phyloP scores from a whole-genome alignment of 345 rosid species.

The Eucalyptus melliodora region DNA sequence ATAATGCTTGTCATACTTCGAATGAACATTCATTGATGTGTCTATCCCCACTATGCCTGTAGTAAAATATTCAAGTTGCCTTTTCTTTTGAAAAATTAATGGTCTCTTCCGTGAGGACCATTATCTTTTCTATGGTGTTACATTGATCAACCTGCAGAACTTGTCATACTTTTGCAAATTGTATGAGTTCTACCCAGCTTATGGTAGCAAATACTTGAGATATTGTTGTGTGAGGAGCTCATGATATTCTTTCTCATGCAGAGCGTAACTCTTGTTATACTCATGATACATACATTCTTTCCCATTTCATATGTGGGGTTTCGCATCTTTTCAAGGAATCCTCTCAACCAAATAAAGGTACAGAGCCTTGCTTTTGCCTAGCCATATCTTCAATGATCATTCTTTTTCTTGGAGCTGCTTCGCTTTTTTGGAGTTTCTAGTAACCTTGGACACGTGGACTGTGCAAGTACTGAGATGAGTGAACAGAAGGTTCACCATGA shows the following conservation, averaged over 20 bases:
- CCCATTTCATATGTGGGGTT: slow-evolving; percentile 77
- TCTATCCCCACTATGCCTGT: not conserved
- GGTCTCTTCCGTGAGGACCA: not conserved
- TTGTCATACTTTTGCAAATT: not conserved
- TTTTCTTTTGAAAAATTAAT: not conserved
- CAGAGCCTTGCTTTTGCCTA: not conserved
- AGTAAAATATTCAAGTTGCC: not conserved
- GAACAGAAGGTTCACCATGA: not conserved
- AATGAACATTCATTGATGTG: not conserved
- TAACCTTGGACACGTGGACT: not conserved
- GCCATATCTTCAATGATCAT: not conserved
- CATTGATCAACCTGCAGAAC: not conserved
- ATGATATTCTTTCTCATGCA: slow-evolving; percentile 14
- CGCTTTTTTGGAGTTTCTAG: not conserved
- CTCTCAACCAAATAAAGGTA: slow-evolving; percentile 63
- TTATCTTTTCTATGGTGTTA: not conserved
- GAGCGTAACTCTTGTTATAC: slow-evolving; percentile 50
- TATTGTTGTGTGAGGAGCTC: not conserved
- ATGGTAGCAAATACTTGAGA: not conserved
- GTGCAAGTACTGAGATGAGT: not conserved
- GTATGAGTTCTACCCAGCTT: not conserved
- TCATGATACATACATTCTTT: slow-evolving; percentile 45
- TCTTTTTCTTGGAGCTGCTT: not conserved
- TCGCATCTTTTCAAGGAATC: slow-evolving; percentile 44
- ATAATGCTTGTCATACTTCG: not conserved